Base-by-base conservation (phyloP, 306 rosid genomes). In the Canavalia ensiformis region DNA sequence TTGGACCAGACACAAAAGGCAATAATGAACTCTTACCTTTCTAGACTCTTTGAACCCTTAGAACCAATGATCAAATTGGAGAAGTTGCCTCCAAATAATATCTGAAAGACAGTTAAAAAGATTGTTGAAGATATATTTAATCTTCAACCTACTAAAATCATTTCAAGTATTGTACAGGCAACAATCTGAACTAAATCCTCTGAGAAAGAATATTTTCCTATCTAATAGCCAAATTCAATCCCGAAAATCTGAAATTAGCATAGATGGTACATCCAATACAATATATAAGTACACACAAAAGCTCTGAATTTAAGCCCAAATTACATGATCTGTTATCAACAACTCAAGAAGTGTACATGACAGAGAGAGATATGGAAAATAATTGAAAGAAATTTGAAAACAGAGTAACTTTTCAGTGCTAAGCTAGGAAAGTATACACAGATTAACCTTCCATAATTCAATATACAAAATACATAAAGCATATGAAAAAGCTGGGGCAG, bases 11-110 rank as follows among this genome's bases (percentile, higher is more conserved):
- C 2, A 1, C 63, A 71, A 77, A 59, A 55, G 56, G 51, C 63
- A 74, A 77, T 13, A 74, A 46, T 2, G 8, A 82, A 76, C 11
- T 33, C 84, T 77, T 88, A 92, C 98, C 90, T 87, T 49, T 82
- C 81, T 42, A 84, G 85, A 82, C 75, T 66, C 72, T 78, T 78
- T 4, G 83, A 78, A 77, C 82, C 76, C 59, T 74, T 86, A 30
- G 71, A 76, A 59, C 87, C 88, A 74, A 33, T 82, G 39, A 63
- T 11, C 64, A 83, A 47, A 77, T 81, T 74, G 65, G 77, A 75
- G 76, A 51, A 65, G 70, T 83, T 85, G 49, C 74, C 80, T 9
- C 76, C 83, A 70, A 68, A 77, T 42, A 59, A 60, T 57, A 73
- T 85, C 97, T 85, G 87, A 71, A 86, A 64, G 13, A 63, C 60